Percentiles rank a stretch among this genome's conserved stretches.
Conservation (phyloP, 2,329 filamentous ascomycete genomes). For the Neofusicoccum ribis region DNA sequence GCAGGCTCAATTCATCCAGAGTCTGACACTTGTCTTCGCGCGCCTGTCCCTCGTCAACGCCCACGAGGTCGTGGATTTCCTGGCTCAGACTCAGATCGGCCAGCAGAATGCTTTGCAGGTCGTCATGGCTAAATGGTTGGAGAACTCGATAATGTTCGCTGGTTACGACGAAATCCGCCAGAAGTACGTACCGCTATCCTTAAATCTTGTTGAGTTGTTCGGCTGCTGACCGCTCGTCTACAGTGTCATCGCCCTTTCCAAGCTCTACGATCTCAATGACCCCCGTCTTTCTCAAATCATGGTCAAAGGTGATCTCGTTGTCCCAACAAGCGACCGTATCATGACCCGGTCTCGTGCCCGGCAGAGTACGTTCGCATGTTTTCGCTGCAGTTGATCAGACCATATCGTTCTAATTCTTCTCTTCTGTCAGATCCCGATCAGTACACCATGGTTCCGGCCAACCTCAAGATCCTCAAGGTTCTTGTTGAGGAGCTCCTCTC, state of each 20-base stretch:
- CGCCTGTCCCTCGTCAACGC: slow-evolving; percentile 82
- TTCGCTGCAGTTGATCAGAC: slow-evolving; percentile 22
- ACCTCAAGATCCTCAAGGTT: slow-evolving; percentile 94
- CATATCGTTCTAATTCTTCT: neutral
- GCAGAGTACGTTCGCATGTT: slow-evolving; percentile 59
- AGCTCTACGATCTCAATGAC: slow-evolving; percentile 86
- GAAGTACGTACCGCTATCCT: slow-evolving; percentile 63
- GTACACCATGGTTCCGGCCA: slow-evolving; percentile 82
- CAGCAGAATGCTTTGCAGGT: slow-evolving; percentile 82
- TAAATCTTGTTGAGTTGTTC: neutral
- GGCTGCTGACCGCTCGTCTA: slow-evolving; percentile 23
- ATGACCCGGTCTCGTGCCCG: slow-evolving; percentile 91
- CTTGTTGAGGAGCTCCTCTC: slow-evolving; percentile 88
- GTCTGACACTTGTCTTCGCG: slow-evolving; percentile 91
- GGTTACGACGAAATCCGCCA: slow-evolving; percentile 97
- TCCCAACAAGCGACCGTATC: slow-evolving; percentile 76
- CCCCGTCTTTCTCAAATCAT: slow-evolving; percentile 73
- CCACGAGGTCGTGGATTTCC: slow-evolving; percentile 86
- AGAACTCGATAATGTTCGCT: slow-evolving; percentile 96
- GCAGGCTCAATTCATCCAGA: slow-evolving; percentile 90
- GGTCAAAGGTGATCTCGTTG: slow-evolving; percentile 89
- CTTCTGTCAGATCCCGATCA: slow-evolving; percentile 70
- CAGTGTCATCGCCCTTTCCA: slow-evolving; percentile 88
- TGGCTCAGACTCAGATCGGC: slow-evolving; percentile 78
- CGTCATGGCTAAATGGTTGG: slow-evolving; percentile 91